Base-by-base conservation (phyloP, 129 eudicot genomes). In the Centella asiatica region DNA sequence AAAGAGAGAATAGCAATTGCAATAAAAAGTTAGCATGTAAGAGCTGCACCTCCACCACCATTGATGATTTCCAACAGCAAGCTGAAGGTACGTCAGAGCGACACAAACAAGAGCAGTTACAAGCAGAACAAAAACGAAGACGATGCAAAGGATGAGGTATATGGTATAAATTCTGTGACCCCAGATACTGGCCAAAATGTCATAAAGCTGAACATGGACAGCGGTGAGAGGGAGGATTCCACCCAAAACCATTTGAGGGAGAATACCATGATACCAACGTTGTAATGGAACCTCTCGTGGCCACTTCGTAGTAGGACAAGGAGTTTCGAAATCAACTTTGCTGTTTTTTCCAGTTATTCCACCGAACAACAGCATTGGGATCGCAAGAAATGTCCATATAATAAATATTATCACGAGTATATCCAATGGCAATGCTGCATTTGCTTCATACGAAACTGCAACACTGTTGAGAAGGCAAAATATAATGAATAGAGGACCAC, bases 1-100 rank as follows among this genome's bases (percentile, higher is more conserved):
- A 56, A 2, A 60, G 26, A 15, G 15, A 27, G 33, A 12, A 15
- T 53, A 53, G 5, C 13, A 4, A 44, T 18, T 46, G 26, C 25
- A 44, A 19, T 8, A n/a, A n/a, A n/a, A n/a, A n/a, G n/a, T n/a
- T n/a, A n/a, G n/a, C n/a, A n/a, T n/a, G n/a, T n/a, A n/a, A n/a
- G n/a, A n/a, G n/a, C n/a, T n/a, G n/a, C 62, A 79, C 85, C 85
- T 79, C 85, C 81, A 79, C 85, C 85, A 79, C 85, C 85, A 79
- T 34, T 71, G 77, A 63, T 79, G 85, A 36, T 79, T 81, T 65
- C 75, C 85, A 23, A 81, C 78, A 28, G 85, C 85, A 71, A 79
- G 85, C 58, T 79, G 85, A 44, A 79, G 71, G 64, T 79, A 79
- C 28, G 85, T 79, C 80, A 79, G 53, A 20, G 85, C 85, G 57